Conservation (phyloP, 2,329 filamentous ascomycete genomes). For the Aureobasidium melanogenum region DNA sequence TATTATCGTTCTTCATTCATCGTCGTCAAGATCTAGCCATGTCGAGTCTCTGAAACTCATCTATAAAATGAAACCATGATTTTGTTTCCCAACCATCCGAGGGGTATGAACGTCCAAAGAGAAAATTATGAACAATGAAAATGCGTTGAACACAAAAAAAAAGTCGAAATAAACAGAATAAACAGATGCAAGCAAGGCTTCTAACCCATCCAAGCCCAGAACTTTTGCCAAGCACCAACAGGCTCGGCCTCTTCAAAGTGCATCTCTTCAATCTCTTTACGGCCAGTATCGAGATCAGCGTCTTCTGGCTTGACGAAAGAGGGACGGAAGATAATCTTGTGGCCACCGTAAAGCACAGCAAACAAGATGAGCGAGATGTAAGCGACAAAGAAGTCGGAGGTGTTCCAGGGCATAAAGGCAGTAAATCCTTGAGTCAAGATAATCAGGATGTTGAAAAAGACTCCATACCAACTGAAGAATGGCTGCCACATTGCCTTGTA, state of each 20-base stretch:
- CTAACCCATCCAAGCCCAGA: conserved; percentile 19
- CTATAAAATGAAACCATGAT: background rate
- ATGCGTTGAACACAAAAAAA: background rate
- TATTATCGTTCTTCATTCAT: conserved; percentile 1
- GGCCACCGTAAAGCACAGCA: conserved; percentile 58
- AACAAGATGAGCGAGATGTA: conserved; percentile 62
- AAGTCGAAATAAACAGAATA: background rate
- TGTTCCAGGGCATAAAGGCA: conserved; percentile 49
- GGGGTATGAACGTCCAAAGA: background rate
- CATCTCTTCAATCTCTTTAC: conserved; percentile 29
- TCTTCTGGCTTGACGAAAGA: conserved; percentile 32
- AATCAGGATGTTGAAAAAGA: conserved; percentile 47
- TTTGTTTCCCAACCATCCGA: background rate
- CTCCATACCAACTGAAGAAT: conserved; percentile 53
- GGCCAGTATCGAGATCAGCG: conserved; percentile 35
- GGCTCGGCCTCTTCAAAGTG: conserved; percentile 24
- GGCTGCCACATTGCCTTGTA: conserved; percentile 64
- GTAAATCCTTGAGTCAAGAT: conserved; percentile 41
- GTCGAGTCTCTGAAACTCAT: background rate
- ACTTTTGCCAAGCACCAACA: conserved; percentile 25
- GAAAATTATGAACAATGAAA: background rate
- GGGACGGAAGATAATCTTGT: conserved; percentile 54
- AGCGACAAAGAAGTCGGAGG: conserved; percentile 61
- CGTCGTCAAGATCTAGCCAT: background rate
- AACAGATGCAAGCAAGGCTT: background rate